Base-by-base conservation (phyloP, 768 basidiomycete species). In the Kwoniella bestiolae region DNA sequence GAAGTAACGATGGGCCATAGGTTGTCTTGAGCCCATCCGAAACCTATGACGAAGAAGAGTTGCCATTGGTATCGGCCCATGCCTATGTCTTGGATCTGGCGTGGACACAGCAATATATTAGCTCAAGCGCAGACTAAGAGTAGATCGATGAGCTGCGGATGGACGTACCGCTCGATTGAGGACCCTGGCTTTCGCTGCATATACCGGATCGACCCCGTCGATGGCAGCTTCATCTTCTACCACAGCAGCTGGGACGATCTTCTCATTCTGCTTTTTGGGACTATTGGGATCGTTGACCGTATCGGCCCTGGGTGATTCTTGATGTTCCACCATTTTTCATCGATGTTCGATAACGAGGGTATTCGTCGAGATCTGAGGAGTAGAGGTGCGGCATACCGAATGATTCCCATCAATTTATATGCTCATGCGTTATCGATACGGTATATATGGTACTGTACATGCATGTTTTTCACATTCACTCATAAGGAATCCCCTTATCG, bases 1-100 rank as follows among this genome's bases (percentile, higher is more conserved):
- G 87, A 86, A 1, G 88, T 88, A 29, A 88, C 87, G 41, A 88
- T 83, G 86, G 88, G 70, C 44, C 47, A 56, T 57, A 67, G 52
- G 49, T 75, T 75, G 44, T 75, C 74, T 46, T 68, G 67, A 14
- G 71, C 71, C 74, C 74, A 75, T n/a, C 74, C 74, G 49, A 75
- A 75, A 1, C 71, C 71, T 25, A 73, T 68, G 21, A 70, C 66
- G 46, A 67, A 47, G 70, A 75, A 75, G 5, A 75, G 58, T 49
- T 75, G 60, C 74, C 74, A 75, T 60, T 75, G 74, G 51, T 75
- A 75, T 57, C 41, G 38, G 0, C 74, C 74, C 74, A 75, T 75
- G 3, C 74, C 74, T n/a, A 75, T 75, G 23, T 73, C 71, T 53
- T 70, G 67, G 32, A 74, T 72, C 70, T 71, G 32, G 3, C 11